These are phyloP conservation scores for Immersiella caudata DNA, from an alignment of 495 filamentous ascomycete species.

Conservation along the genomic window DNA sequence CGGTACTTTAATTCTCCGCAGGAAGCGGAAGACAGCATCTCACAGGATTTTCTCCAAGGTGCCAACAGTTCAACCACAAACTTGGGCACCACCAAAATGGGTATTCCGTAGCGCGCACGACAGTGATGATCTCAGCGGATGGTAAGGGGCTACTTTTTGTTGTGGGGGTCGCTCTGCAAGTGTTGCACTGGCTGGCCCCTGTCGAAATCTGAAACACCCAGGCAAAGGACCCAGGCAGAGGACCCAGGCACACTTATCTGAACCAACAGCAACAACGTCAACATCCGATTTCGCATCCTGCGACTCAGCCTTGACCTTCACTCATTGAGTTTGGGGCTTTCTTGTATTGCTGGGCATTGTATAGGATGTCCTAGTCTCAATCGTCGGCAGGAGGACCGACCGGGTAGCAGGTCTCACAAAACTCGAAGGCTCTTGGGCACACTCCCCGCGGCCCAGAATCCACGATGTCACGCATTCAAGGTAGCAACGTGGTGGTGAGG, in stretches of 20 bases:
- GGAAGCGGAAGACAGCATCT: too few relatives aligned
- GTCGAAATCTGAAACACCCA: slow-evolving; percentile 15
- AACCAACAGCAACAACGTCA: not conserved
- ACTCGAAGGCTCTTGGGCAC: not conserved
- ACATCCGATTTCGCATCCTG: slow-evolving; percentile 6
- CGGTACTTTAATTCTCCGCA: not conserved
- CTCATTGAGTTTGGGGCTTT: too few relatives aligned
- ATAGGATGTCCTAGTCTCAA: not conserved
- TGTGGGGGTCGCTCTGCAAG: too few relatives aligned
- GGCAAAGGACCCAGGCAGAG: not conserved
- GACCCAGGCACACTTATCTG: not conserved
- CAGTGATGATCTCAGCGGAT: too few relatives aligned
- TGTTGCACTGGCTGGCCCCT: too few relatives aligned
- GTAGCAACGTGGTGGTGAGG: slow-evolving; percentile 1
- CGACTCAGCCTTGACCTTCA: not conserved
- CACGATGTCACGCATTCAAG: slow-evolving; percentile 13
- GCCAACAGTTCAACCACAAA: too few relatives aligned
- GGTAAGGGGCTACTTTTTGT: not conserved
- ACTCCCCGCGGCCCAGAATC: not conserved
- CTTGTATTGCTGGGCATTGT: too few relatives aligned
- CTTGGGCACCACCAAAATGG: too few relatives aligned
- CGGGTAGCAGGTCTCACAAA: not conserved
- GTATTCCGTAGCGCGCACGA: too few relatives aligned
- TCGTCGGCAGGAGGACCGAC: not conserved
- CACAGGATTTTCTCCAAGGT: too few relatives aligned